Evolutionary conservation across 345 rosid species (phyloP).

Genomic region (Cardamine resedifolia): DNA sequence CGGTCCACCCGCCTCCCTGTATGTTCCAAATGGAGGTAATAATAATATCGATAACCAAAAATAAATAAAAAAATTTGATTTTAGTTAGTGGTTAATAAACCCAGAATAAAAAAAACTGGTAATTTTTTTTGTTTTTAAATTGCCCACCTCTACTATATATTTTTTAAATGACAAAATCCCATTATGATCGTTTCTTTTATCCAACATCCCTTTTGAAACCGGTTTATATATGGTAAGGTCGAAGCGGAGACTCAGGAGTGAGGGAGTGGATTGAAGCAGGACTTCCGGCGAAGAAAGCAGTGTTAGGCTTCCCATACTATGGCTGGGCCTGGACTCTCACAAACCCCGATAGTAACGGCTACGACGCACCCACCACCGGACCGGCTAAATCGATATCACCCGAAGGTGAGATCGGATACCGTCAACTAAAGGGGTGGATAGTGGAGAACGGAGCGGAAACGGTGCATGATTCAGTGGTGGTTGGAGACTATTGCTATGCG

Average conservation of each 20-base stretch:
- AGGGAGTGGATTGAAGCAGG: conserved; percentile 53
- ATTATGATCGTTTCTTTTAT: too few relatives aligned
- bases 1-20: background rate
- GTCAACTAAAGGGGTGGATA: conserved; percentile 25
- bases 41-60: too few relatives aligned
- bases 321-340: conserved; percentile 1
- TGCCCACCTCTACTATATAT: too few relatives aligned
- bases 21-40: background rate
- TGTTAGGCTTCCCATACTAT: conserved; percentile 53
- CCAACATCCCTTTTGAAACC: too few relatives aligned
- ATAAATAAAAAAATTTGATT: too few relatives aligned
- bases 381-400: conserved; percentile 26
- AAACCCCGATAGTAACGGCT: conserved; percentile 32
- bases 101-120: too few relatives aligned
- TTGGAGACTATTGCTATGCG: too few relatives aligned
- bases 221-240: conserved; percentile 9
- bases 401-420: conserved; percentile 35
- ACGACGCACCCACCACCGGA: conserved; percentile 46
- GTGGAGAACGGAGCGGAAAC: conserved; percentile 28
- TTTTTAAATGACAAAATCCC: too few relatives aligned
- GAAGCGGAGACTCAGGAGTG: conserved; percentile 54
- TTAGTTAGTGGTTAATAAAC: too few relatives aligned
- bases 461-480: conserved; percentile 43
- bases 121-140: too few relatives aligned
- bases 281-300: conserved; percentile 42